These are phyloP conservation scores for Saccharum officinarum DNA, from an alignment of 176 grass and related monocot species.

Conservation along the genomic window DNA sequence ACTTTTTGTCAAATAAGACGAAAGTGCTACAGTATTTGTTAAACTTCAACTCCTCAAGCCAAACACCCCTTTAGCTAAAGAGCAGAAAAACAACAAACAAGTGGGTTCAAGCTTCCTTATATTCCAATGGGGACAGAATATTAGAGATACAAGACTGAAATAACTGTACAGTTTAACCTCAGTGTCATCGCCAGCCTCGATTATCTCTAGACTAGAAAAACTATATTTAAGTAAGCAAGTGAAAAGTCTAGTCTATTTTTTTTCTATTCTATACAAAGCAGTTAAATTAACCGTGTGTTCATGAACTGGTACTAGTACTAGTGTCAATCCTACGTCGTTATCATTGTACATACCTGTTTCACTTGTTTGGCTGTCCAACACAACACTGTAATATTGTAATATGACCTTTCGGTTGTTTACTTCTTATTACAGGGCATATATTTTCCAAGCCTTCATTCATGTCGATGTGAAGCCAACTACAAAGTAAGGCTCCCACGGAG, in stretches of 20 bases:
- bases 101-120: conserved; percentile 1
- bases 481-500: conserved; percentile 30
- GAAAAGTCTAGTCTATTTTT: background rate
- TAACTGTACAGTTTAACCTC: conserved; percentile 17
- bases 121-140: background rate
- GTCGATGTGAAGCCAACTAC: conserved; percentile 39
- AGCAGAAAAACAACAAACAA: background rate
- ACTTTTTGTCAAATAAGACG: too few relatives aligned
- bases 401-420: background rate
- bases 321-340: background rate
- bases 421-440: conserved; percentile 57
- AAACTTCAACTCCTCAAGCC: too few relatives aligned
- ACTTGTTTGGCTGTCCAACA: background rate
- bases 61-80: too few relatives aligned
- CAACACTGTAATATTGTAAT: background rate
- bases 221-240: background rate
- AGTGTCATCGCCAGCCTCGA: background rate
- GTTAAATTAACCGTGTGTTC: background rate
- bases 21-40: too few relatives aligned
- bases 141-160: background rate
- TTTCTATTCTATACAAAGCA: background rate
- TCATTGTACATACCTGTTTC: conserved; percentile 11
- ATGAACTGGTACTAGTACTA: background rate
- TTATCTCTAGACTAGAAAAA: background rate
- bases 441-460: conserved; percentile 62